Conservation (phyloP, 1,284 basidiomycete species). For the Ceratobasidium sp. region DNA sequence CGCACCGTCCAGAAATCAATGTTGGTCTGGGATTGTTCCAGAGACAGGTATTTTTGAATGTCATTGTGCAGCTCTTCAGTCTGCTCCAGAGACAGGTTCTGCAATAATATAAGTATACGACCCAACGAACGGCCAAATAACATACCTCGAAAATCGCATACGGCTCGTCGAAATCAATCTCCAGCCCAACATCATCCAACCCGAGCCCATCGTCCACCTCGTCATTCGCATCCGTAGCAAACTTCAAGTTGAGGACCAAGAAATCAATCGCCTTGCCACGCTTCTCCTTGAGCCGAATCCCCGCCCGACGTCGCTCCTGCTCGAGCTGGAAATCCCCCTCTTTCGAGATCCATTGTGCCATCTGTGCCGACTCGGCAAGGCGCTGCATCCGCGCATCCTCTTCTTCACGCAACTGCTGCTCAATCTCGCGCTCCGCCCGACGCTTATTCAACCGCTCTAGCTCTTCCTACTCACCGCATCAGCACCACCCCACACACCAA, state of each 20-base stretch:
- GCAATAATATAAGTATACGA: slow-evolving; percentile 44
- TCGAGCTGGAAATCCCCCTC: slow-evolving; percentile 98
- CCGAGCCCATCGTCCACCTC: slow-evolving; percentile 72
- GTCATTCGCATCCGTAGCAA: slow-evolving; percentile 62
- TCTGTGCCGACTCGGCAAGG: slow-evolving; percentile 90
- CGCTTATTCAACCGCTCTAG: slow-evolving; percentile 88
- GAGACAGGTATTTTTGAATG: slow-evolving; percentile 87
- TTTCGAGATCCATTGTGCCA: slow-evolving; percentile 97
- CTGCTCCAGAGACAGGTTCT: slow-evolving; percentile 88
- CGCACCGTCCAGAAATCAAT: slow-evolving; percentile 97
- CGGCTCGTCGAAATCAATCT: slow-evolving; percentile 98
- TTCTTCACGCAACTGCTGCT: slow-evolving; percentile 86
- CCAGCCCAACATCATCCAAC: slow-evolving; percentile 82
- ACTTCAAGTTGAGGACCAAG: slow-evolving; percentile 89
- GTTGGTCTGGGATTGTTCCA: slow-evolving; percentile 86
- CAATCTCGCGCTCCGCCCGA: slow-evolving; percentile 90
- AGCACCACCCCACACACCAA: background rate
- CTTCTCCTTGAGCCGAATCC: slow-evolving; percentile 94
- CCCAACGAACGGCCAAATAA: slow-evolving; percentile 37
- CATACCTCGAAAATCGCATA: slow-evolving; percentile 94
- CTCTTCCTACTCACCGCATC: slow-evolving; percentile 65
- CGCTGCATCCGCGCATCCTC: slow-evolving; percentile 89
- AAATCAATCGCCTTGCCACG: slow-evolving; percentile 96
- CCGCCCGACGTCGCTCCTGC: slow-evolving; percentile 88
- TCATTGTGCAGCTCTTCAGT: slow-evolving; percentile 93